phyloP scores from a whole-genome alignment of 225 moss, liverwort and hornwort genomes.

The Pseudoscleropodium purum region DNA sequence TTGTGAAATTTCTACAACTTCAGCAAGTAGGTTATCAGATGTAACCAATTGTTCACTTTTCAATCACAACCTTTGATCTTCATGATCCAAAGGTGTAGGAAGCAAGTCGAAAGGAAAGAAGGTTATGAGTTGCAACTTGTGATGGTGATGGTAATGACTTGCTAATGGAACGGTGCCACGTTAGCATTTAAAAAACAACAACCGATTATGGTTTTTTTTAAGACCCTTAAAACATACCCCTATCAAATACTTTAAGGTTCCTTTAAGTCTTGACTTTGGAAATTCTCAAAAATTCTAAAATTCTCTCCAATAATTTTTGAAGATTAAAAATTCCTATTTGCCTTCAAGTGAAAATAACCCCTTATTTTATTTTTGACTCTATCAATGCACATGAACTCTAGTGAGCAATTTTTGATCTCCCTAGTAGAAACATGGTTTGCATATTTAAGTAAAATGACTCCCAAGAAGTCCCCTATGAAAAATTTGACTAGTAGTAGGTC shows the following conservation, averaged over 20 bases:
- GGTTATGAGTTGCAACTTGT: too few relatives aligned
- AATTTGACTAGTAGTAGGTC: neutral
- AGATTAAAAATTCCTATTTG: neutral
- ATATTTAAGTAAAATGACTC: neutral
- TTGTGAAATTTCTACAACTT: neutral
- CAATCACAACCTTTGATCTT: too few relatives aligned
- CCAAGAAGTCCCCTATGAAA: neutral
- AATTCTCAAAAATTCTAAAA: neutral
- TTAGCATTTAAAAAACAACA: too few relatives aligned
- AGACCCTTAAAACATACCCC: neutral
- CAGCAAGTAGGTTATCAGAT: too few relatives aligned
- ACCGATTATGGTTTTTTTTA: neutral
- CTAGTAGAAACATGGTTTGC: neutral
- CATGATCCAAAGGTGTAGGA: too few relatives aligned
- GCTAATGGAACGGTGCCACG: too few relatives aligned
- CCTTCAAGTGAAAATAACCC: accelerated
- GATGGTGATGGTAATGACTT: too few relatives aligned
- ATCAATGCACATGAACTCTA: neutral
- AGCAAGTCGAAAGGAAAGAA: too few relatives aligned
- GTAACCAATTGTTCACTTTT: too few relatives aligned
- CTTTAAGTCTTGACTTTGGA: neutral
- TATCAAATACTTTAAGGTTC: neutral
- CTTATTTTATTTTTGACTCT: neutral
- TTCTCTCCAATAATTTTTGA: neutral
- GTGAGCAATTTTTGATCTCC: neutral